A percentile compares a stretch with the other conserved stretches of the same genome.
These are phyloP conservation scores for Lyophyllum semitale DNA, from an alignment of 768 basidiomycete genomes.

Conservation along the genomic window DNA sequence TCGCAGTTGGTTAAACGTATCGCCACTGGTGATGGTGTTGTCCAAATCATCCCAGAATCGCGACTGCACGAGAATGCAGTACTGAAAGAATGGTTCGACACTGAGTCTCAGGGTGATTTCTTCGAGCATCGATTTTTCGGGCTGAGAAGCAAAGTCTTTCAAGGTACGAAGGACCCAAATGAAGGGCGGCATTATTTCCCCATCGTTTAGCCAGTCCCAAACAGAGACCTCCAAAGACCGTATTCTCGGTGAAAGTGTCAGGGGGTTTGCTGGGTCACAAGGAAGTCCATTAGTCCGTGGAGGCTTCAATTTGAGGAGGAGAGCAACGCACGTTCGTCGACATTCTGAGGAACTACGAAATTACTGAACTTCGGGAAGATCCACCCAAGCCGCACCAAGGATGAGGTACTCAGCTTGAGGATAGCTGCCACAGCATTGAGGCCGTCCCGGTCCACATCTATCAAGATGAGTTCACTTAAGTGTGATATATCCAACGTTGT, in stretches of 20 bases:
- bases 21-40: not conserved
- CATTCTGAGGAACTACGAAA: not conserved
- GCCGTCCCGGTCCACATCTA: not conserved
- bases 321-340: not conserved
- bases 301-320: not conserved
- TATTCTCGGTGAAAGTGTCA: not conserved
- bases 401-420: not conserved
- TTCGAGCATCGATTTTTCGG: not conserved
- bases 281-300: too few species aligned
- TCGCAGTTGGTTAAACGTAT: not conserved
- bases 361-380: not conserved
- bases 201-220: not conserved
- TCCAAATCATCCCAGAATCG: constrained; percentile 2
- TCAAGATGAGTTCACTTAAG: not conserved
- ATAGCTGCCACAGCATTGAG: not conserved
- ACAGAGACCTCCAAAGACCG: not conserved
- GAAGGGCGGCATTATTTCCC: not conserved
- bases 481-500: not conserved
- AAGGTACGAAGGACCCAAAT: not conserved
- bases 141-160: not conserved
- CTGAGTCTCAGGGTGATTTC: not conserved
- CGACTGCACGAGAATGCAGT: not conserved
- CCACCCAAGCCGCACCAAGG: not conserved
- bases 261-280: not conserved
- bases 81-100: not conserved